Base-by-base conservation (phyloP, 306 rosid species). In the Hippophae tibetana region DNA sequence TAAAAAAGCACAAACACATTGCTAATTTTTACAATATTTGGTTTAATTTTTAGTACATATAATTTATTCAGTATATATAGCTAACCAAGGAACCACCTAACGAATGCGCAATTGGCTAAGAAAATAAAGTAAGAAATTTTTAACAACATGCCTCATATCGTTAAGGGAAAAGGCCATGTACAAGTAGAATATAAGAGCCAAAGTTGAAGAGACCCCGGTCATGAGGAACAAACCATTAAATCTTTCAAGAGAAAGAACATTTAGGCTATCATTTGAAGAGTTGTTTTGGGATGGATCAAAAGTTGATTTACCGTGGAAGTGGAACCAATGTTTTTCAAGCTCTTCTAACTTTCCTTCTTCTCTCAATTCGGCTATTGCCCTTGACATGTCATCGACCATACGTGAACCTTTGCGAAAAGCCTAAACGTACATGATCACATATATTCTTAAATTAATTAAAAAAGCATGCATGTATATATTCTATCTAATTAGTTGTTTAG, bases 361-460 rank as follows among this genome's bases (percentile, higher is more conserved):
- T 10, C 67, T 10, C 4, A 62, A 8, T 1, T 3, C n/a, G 7
- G 13, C 8, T 6, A 62, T 62, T 62, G 44, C 50, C 25, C 6
- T 7, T 7, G 67, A 62, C 58, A 62, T 42, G 11, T 62, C 50
- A 0, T 51, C 11, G 6, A 11, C 58, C 51, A 63, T 14, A n/a
- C 2, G 23, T 9, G 57, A 62, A 5, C 66, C 66, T 51, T 62
- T 62, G 1, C 48, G 66, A 26, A 62, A 62, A 62, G 1, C 66
- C 66, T 61, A 49, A 52, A 52, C 7, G 8, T 1, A 18, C 8
- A 42, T 14, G 8, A 7, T 6, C 2, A 18, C 23, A 18, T 18
- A 18, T 18, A 18, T 18, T 18, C 23, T 18, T 18, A 18, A 18
- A 18, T 18, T 18, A 18, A 18, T 18, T 18, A 18, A 18, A 18